Evolutionary conservation across 2,329 filamentous ascomycete genomes (phyloP), one percentile per base, ranked within the genome.

Genomic region (Penicillium fuscoglaucum): DNA sequence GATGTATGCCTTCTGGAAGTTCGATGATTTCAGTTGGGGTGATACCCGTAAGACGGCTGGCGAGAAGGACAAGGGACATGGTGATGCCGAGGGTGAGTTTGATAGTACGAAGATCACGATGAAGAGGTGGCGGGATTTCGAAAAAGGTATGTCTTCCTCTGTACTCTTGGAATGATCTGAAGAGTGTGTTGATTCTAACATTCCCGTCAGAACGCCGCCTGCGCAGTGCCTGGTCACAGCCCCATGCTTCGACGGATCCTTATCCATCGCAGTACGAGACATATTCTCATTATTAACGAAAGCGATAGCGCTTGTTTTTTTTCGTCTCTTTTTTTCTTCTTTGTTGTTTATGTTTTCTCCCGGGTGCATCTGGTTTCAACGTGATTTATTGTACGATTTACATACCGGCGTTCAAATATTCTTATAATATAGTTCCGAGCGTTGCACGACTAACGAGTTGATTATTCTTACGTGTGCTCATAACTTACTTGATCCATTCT

Each of bases 11-110:
- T 99, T 93, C 82, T 99, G 95, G 95, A 98, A 99, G 79, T 99
- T 99, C 74, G 95, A 99, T 74, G 95, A 99, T 80, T 99, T 99
- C 82, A 96, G 90, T 57, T 99, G 95, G 95, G 95, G 95, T 70
- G 96, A 99, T 64, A 99, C 95, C 55, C 87, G 95, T 61, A 96
- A 98, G 85, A 96, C 93, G 41, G 90, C 88, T 0, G 93, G 93
- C 29, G 93, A 96, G 72, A 91, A 90, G 79, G 88, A 93, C 81
- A 95, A 93, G 79, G 90, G 91, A 33, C 87, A 92, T 62, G 73
- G 70, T 15, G 93, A 93, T 70, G 89, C 89, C 63, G 91, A 97
- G 76, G 95, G 95, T 63, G 95, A 98, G 76, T 99, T 99, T 70
- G 96, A 99, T 77, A 96, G 90, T 76, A 96, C 89, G 77, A 96